A percentile compares a stretch with the other conserved stretches of the same genome.
Conservation (phyloP, 257 asterid genomes). For the Paulownia fortunei region DNA sequence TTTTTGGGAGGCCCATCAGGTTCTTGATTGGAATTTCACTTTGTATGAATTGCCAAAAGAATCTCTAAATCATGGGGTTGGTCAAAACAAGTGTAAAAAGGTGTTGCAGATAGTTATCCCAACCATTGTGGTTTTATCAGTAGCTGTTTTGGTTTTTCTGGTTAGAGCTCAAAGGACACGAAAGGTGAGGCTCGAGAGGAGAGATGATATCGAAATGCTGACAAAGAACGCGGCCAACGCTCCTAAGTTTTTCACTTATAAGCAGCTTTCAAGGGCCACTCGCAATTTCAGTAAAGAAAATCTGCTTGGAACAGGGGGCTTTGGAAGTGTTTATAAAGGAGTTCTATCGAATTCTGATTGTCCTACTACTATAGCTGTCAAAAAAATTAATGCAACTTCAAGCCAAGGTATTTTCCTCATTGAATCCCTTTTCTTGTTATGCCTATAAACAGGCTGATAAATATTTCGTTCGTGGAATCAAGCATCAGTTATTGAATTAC, state of each 20-base stretch:
- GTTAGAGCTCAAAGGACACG: conserved; percentile 34
- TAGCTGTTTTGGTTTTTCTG: conserved; percentile 21
- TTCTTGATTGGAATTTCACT: conserved; percentile 69
- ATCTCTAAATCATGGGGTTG: conserved; percentile 37
- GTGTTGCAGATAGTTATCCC: conserved; percentile 49
- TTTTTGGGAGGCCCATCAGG: conserved; percentile 55
- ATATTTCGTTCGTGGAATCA: too few species aligned
- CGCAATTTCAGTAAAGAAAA: conserved; percentile 54
- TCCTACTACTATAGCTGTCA: conserved; percentile 55
- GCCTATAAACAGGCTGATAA: too few species aligned
- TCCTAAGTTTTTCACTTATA: conserved; percentile 58
- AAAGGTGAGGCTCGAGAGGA: conserved; percentile 30
- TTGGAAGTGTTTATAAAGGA: conserved; percentile 74
- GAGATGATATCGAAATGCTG: conserved; percentile 50
- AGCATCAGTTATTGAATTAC: too few species aligned
- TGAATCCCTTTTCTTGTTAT: neutral
- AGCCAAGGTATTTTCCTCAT: conserved; percentile 52
- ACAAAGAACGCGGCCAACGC: conserved; percentile 60
- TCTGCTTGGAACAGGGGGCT: conserved; percentile 68
- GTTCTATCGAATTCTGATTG: conserved; percentile 35
- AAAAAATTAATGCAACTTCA: conserved; percentile 67
- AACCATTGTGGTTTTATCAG: conserved; percentile 7
- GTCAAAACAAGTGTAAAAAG: conserved; percentile 16
- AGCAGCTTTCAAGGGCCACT: conserved; percentile 67
- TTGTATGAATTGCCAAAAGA: conserved; percentile 44